Evolutionary conservation across 768 basidiomycete genomes (phyloP).

Genomic region (Phylloporus scabripes): DNA sequence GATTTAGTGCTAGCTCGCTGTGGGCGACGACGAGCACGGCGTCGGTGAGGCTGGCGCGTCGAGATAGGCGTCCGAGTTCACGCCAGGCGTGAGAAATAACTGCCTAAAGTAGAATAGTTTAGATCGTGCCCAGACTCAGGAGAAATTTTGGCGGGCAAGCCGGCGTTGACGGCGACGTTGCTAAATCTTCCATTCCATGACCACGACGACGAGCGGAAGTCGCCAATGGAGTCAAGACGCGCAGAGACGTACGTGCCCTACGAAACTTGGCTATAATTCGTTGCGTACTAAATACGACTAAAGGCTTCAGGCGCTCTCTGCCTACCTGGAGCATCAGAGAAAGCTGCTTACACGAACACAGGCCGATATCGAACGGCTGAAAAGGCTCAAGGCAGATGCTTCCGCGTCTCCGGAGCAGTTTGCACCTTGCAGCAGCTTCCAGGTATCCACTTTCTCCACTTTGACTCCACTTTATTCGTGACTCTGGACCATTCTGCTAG

Average conservation of each 20-base stretch:
- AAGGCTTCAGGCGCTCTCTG: constrained; percentile 54
- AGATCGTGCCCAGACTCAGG: constrained; percentile 10
- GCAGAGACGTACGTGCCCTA: constrained; percentile 30
- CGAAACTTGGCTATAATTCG: not conserved
- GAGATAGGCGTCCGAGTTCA: constrained; percentile 13
- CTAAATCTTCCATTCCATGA: constrained; percentile 24
- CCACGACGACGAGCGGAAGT: constrained; percentile 26
- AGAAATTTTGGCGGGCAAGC: constrained; percentile 21
- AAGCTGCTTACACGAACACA: constrained; percentile 54
- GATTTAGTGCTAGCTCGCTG: constrained; percentile 23
- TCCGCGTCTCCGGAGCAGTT: constrained; percentile 33
- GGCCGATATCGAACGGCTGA: constrained; percentile 56
- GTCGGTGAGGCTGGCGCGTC: constrained; percentile 8
- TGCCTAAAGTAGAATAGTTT: constrained; percentile 13
- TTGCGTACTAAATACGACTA: not conserved
- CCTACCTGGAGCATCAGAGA: constrained; percentile 59
- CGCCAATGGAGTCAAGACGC: constrained; percentile 29
- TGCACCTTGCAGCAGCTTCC: constrained; percentile 26
- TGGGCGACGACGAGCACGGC: constrained; percentile 24
- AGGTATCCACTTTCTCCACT: constrained; percentile 27
- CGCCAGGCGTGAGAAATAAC: constrained; percentile 16
- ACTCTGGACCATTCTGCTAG: constrained; percentile 4
- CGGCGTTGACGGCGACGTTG: constrained; percentile 12
- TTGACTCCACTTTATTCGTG: constrained; percentile 16
- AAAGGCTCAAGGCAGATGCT: constrained; percentile 38